Evolutionary conservation across 169 alveolate species (phyloP), one percentile per base, ranked within the genome.

Genomic region (Plasmodium adleri): DNA sequence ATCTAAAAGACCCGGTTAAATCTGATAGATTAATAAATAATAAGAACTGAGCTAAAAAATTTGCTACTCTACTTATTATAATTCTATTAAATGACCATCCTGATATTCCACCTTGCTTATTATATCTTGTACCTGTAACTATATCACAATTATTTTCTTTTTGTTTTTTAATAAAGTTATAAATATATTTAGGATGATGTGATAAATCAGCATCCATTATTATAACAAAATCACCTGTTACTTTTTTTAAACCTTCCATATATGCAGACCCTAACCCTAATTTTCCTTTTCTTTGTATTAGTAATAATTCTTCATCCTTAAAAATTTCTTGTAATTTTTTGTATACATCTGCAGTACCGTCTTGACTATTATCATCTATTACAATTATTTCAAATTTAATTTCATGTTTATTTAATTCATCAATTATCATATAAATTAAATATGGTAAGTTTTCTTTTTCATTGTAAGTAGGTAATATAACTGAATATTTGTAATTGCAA

Each of bases 161-260:
- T 92, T 98, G 99, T 70, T 94, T 96, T 76, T 93, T 92, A 59
- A 98, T 95, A 92, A 98, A 96, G 54, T 97, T 95, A 28, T 97
- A 96, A 64, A 98, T 96, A 92, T 95, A 97, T 91, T 96, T 97
- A 49, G 99, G 99, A 92, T 98, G 99, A 90, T 98, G 99, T 1
- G 99, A 98, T 56, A 98, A 93, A 92, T 98, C 99, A 47, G 99
- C 99, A 89, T 98, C 99, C 99, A 98, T 97, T 13, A 98, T 95
- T 54, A 98, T 93, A 32, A 98, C 94, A 90, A 96, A 98, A 68
- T 97, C 96, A 7, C 99, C 99, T 64, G 92, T 92, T 24, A 98
- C 97, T 52, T 90, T 68, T 85, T 96, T 93, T 45, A 98, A 91
- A 0, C 99, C 99, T 88, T 97, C 99, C 87, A 95, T 95, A 90